Evolutionary conservation across 257 asterid species (phyloP).

Genomic region (Perilla frutescens): DNA sequence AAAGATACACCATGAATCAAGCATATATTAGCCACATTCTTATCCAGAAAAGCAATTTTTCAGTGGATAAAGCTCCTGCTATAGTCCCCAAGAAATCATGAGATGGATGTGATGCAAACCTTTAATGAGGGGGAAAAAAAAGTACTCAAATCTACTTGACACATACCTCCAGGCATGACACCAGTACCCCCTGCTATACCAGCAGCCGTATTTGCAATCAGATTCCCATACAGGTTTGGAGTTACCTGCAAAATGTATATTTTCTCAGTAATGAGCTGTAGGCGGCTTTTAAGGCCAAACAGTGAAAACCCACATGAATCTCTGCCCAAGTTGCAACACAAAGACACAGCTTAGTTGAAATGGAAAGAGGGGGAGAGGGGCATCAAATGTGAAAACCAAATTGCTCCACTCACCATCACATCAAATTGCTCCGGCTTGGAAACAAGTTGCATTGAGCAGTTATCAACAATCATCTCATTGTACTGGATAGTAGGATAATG

Average conservation of each 20-base stretch:
- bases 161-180: conserved; percentile 91
- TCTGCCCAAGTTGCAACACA: neutral
- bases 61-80: too few species aligned
- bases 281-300: neutral
- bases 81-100: too few species aligned
- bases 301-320: neutral
- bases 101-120: neutral
- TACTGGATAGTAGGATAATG: conserved; percentile 86
- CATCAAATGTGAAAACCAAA: neutral
- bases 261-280: conserved; percentile 8
- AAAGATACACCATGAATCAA: too few species aligned
- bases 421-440: conserved; percentile 98
- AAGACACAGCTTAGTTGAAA: too few species aligned
- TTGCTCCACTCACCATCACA: conserved; percentile 69
- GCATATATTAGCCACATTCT: too few species aligned
- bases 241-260: conserved; percentile 59
- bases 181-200: conserved; percentile 97
- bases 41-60: too few species aligned
- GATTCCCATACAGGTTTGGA: conserved; percentile 86
- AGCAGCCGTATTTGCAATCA: conserved; percentile 83
- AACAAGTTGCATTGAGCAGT: conserved; percentile 99
- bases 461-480: conserved; percentile 93
- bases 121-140: conserved; percentile 7
- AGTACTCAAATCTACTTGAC: neutral
- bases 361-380: too few species aligned